phyloP scores from a whole-genome alignment of 1,139 yeast genomes.

The Waltiozyma sp. region DNA sequence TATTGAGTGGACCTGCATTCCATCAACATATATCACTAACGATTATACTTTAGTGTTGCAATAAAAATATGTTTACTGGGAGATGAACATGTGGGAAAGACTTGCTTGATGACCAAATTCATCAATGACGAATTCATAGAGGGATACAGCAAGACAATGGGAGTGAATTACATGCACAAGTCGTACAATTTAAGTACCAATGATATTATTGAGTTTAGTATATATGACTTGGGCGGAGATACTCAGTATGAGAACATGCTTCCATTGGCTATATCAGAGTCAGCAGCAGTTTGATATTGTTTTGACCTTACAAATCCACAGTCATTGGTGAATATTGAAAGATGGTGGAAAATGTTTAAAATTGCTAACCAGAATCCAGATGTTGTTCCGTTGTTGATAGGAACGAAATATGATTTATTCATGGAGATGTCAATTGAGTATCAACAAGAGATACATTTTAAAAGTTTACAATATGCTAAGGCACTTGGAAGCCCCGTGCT shows the following conservation, averaged over 20 bases:
- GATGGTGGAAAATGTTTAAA: constrained; percentile 84
- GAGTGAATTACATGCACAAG: constrained; percentile 93
- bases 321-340: constrained; percentile 77
- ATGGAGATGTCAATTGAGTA: constrained; percentile 71
- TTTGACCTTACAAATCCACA: constrained; percentile 86
- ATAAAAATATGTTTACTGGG: constrained; percentile 90
- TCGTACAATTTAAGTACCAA: constrained; percentile 81
- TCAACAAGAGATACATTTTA: constrained; percentile 76
- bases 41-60: constrained; percentile 11
- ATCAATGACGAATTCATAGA: constrained; percentile 92
- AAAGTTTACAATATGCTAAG: constrained; percentile 76
- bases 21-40: too few relatives aligned
- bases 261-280: constrained; percentile 86
- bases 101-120: constrained; percentile 93
- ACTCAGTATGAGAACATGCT: constrained; percentile 94
- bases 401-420: constrained; percentile 89
- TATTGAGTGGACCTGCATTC: too few relatives aligned
- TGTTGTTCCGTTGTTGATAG: constrained; percentile 86
- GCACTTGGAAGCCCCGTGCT: constrained; percentile 89
- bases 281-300: constrained; percentile 86
- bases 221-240: constrained; percentile 97
- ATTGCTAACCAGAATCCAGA: constrained; percentile 54
- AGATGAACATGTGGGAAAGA: constrained; percentile 96
- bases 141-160: constrained; percentile 85
- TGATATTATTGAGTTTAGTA: constrained; percentile 59